Base-by-base conservation (phyloP, 164 flowering plant genomes). In the Protea cynaroides region DNA sequence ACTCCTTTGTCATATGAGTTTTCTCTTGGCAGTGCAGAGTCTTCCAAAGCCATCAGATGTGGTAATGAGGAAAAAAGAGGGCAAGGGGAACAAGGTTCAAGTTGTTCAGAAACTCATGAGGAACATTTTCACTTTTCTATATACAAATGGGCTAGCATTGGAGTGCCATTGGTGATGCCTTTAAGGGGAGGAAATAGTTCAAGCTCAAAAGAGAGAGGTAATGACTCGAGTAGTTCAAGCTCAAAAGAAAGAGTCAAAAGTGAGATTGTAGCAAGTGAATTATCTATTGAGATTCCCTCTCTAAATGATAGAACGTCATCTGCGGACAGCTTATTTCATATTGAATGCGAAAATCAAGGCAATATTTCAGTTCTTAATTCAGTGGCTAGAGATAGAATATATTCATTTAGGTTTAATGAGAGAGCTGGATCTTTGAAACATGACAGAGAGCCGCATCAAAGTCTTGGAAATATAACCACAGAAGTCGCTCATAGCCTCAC, bases 61-160 rank as follows among this genome's bases (percentile, higher is more conserved):
- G 69, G 66, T 58, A 65, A 65, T 25, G 65, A 36, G 47, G 81
- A 78, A 4, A 44, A 54, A 37, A 74, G 65, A 25, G 62, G 25
- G 19, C 58, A 53, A 24, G 49, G 50, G 25, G 63, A 72, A 64
- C 65, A 67, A 18, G 75, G 63, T 64, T 69, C 55, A 17, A 69
- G 51, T 61, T 21, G 50, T 56, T 44, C 79, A 47, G 69, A 76
- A 68, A 72, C 59, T 64, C 24, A 24, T 46, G 55, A 13, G 63
- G 51, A 66, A 54, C 57, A 79, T 21, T 90, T 89, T 72, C 99
- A 94, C 69, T 91, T 94, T 74, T 94, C 97, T 19, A 88, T 94
- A 65, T 83, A 91, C 78, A 91, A 85, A 70, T 94, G 99, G 99
- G 89, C 87, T 38, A 80, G 81, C 67, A 81, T 79, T 72, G 93